Percentiles rank a stretch among this genome's conserved stretches.
phyloP scores from a whole-genome alignment of 2,329 filamentous ascomycete genomes.

The Thielaviopsis euricoi region DNA sequence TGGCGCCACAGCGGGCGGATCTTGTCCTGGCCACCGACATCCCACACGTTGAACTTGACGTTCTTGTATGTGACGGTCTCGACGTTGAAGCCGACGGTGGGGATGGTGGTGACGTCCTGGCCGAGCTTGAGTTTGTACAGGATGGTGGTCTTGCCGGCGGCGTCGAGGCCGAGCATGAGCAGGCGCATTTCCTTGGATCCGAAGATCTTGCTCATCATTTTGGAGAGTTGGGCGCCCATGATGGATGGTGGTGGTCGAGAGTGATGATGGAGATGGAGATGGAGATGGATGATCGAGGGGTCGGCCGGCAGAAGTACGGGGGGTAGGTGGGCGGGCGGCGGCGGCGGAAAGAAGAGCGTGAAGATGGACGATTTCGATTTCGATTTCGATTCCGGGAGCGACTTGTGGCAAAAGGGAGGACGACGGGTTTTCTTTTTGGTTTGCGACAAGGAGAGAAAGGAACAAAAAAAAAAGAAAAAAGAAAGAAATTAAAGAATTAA shows the following conservation, averaged over 20 bases:
- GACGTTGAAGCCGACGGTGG: conserved; percentile 97
- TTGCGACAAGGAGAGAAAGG: not conserved
- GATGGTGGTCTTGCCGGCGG: conserved; percentile 97
- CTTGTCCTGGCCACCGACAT: conserved; percentile 98
- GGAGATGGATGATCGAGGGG: no score
- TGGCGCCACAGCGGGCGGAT: conserved; percentile 94
- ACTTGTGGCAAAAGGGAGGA: no score
- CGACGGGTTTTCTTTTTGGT: no score
- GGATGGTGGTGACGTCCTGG: conserved; percentile 95
- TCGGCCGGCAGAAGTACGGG: no score
- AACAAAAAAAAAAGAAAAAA: not conserved
- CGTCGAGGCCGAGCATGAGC: conserved; percentile 93
- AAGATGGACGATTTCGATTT: no score
- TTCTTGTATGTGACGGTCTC: conserved; percentile 99
- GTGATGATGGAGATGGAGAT: no score
- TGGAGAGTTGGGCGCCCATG: conserved; percentile 89
- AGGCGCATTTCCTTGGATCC: conserved; percentile 98
- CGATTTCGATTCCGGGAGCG: no score
- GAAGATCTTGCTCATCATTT: conserved; percentile 97
- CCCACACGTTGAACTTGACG: conserved; percentile 98
- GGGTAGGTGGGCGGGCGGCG: no score
- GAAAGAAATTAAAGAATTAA: not conserved
- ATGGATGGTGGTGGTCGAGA: conserved; percentile 19
- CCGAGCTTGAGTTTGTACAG: conserved; percentile 98
- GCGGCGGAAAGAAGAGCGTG: no score